A percentile compares a stretch with the other conserved stretches of the same genome.
phyloP scores from a whole-genome alignment of 768 basidiomycete genomes.

The Suillus cothurnatus region DNA sequence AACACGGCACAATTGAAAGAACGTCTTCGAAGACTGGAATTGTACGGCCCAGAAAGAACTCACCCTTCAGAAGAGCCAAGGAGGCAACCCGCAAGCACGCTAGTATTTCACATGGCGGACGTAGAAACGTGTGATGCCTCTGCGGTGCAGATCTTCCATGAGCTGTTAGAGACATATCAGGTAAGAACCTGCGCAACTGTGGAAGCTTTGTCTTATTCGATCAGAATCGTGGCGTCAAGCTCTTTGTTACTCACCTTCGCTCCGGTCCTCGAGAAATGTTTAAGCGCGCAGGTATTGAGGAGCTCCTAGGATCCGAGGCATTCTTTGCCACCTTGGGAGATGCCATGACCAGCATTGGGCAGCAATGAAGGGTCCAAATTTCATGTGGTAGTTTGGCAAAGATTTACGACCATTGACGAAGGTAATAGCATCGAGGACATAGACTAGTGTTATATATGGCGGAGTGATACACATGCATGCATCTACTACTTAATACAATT shows the following conservation, averaged over 20 bases:
- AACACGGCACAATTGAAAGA: slow-evolving; percentile 42
- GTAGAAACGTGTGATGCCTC: slow-evolving; percentile 91
- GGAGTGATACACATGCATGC: background rate
- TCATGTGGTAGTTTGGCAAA: background rate
- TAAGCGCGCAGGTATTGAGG: slow-evolving; percentile 45
- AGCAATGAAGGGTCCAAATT: slow-evolving; percentile 8
- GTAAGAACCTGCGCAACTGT: slow-evolving; percentile 37
- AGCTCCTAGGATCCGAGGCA: slow-evolving; percentile 44
- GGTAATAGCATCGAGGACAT: background rate
- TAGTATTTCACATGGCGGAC: slow-evolving; percentile 95
- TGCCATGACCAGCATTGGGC: slow-evolving; percentile 43
- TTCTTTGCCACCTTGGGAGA: slow-evolving; percentile 46
- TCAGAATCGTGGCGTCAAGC: slow-evolving; percentile 45
- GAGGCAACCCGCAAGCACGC: slow-evolving; percentile 67
- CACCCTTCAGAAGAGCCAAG: slow-evolving; percentile 91
- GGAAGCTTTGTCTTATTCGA: background rate
- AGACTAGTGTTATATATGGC: background rate
- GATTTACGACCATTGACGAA: slow-evolving; percentile 7
- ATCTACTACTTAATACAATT: background rate
- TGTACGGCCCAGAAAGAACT: slow-evolving; percentile 77
- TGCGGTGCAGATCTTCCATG: slow-evolving; percentile 82
- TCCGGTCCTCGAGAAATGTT: slow-evolving; percentile 38
- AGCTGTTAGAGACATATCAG: slow-evolving; percentile 77
- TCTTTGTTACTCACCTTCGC: slow-evolving; percentile 52
- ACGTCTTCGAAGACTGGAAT: slow-evolving; percentile 79